Evolutionary conservation across 1,139 yeast species (phyloP), one percentile per base, ranked within the genome.

Genomic region (Geotrichum reessii): DNA sequence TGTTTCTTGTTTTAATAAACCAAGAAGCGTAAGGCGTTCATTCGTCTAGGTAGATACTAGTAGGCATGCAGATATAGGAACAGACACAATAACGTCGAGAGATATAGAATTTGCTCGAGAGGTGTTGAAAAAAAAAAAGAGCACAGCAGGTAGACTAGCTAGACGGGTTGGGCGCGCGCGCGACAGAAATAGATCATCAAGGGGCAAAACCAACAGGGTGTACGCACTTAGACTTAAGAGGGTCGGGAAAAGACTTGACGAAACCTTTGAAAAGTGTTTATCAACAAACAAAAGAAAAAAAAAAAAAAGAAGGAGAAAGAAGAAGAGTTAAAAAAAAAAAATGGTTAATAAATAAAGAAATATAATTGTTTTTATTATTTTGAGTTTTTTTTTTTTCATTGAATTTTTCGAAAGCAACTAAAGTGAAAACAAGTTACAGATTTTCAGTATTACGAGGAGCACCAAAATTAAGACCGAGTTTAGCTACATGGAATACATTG

Each of bases 151-250:
- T 48, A 48, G 50, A 25, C 21, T 14, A 48, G 50, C 47, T 37
- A 51, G 53, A 40, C 47, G 17, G 22, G 53, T 51, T 47, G 42
- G 53, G 28, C 19, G 25, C 28, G n/a, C 28, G 46, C 44, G 44
- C 46, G n/a, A 37, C 42, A 37, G 42, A 37, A 37, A n/a, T 19
- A 37, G 46, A 33, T 50, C 27, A 40, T 31, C 21, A 48, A 48
- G 14, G 12, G 17, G n/a, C 42, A 37, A 19, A 19, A n/a, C 42
- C 42, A 37, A 14, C 17, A 37, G 42, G 42, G 42, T 37, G 42
- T 37, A 37, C 42, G 42, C 42, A 37, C 42, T 37, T 37, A 37
- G 42, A 37, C 42, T 37, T 14, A 37, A 37, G 42, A 37, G n/a
- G 14, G 42, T 37, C 42, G 42, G 42, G 17, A 19, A 17, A 48